Conservation (phyloP, 345 rosid genomes). For the Euclidium syriacum region DNA sequence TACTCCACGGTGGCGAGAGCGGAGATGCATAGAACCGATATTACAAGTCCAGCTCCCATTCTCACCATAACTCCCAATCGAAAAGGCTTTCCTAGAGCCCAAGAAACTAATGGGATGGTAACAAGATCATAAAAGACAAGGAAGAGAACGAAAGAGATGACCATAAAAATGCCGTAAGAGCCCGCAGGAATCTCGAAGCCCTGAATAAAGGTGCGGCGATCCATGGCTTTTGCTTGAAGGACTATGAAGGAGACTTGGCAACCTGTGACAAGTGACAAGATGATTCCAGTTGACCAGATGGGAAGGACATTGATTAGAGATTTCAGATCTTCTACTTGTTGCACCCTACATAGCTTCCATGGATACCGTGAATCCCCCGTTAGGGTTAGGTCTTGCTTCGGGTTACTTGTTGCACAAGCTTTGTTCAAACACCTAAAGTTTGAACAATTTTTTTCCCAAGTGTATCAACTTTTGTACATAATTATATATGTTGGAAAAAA, state of each 20-base stretch:
- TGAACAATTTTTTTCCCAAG: too few relatives aligned
- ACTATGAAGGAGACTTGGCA: slow-evolving; percentile 38
- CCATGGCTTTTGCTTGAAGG: slow-evolving; percentile 46
- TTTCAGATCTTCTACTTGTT: slow-evolving; percentile 64
- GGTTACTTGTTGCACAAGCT: slow-evolving; percentile 42
- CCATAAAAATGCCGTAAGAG: slow-evolving; percentile 35
- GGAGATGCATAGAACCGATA: slow-evolving; percentile 30
- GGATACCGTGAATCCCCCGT: slow-evolving; percentile 33
- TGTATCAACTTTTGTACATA: too few relatives aligned
- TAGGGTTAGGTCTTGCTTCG: slow-evolving; percentile 26
- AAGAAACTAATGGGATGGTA: slow-evolving; percentile 37
- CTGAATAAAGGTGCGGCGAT: slow-evolving; percentile 37
- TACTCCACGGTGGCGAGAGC: slow-evolving; percentile 37
- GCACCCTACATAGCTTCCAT: slow-evolving; percentile 51
- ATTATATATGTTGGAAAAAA: too few relatives aligned
- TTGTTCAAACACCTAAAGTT: slow-evolving; percentile 47
- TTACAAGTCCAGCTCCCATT: slow-evolving; percentile 43
- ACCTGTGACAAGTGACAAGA: slow-evolving; percentile 29
- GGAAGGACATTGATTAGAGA: slow-evolving; percentile 43
- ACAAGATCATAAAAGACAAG: slow-evolving; percentile 38
- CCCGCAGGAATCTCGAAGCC: slow-evolving; percentile 54
- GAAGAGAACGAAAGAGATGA: slow-evolving; percentile 35
- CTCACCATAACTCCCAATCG: slow-evolving; percentile 38
- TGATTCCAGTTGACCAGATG: slow-evolving; percentile 51
- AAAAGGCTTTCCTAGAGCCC: slow-evolving; percentile 29